Base-by-base conservation (phyloP, 441 rosid genomes). In the Isatis lusitanica region DNA sequence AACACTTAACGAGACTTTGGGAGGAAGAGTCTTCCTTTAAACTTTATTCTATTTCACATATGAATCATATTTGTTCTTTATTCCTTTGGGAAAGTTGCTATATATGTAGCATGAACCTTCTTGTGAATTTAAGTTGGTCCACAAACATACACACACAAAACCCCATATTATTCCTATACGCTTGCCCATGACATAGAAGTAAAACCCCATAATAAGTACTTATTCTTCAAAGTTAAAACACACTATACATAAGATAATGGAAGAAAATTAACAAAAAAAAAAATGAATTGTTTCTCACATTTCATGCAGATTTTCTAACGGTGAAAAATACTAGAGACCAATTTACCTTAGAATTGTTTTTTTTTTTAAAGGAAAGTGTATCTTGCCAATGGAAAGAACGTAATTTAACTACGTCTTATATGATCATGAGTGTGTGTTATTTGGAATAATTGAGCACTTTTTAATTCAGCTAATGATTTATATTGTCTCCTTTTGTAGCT, bases 1-100 rank as follows among this genome's bases (percentile, higher is more conserved):
- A 8, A 72, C 64, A 53, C 18, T 31, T 63, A 51, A 62, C 55
- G 52, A 71, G 33, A 51, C 69, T 71, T 71, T 71, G 63, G 35
- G 63, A 51, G 35, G 5, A 71, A 51, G 61, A 16, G 68, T 39
- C 68, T 61, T 71, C 18, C 36, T 62, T 62, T 11, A 6, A 64
- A 17, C 8, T 17, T 12, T 65, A 65, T 21, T 48, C 24, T 36
- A 33, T 48, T 35, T 65, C 55, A 33, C 5, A 16, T 46, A 4
- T 48, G 53, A 18, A 64, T 10, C 30, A 11, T 64, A 16, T 63
- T 26, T 7, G 15, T 26, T 26, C 11, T 38, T 60, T 12, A 17
- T 48, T 47, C 43, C 48, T 8, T 35, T 65, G 35, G 35, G 2
- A 44, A 17, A 16, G 5, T 16, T 46, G 39, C 9, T 64, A 17